phyloP scores from a whole-genome alignment of 2,329 filamentous ascomycete species.

The Tolypocladium nubicola region DNA sequence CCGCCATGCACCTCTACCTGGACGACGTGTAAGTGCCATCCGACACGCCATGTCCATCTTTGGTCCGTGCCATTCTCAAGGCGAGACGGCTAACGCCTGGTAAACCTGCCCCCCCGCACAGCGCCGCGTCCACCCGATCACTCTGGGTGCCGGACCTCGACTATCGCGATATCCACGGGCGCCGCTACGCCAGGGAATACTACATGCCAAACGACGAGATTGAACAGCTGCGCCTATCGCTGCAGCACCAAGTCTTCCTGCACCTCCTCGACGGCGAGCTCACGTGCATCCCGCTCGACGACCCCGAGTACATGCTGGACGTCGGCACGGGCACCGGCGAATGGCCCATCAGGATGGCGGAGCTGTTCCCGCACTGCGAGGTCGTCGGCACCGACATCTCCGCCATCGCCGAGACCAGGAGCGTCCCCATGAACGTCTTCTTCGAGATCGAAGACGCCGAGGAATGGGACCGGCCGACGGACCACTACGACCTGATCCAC shows the following conservation, averaged over 20 bases:
- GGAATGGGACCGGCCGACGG: constrained; percentile 43
- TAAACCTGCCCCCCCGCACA: constrained; percentile 10
- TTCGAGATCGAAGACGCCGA: constrained; percentile 52
- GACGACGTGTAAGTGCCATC: constrained; percentile 27
- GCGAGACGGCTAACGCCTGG: not conserved
- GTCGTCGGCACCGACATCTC: constrained; percentile 50
- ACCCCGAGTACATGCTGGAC: constrained; percentile 37
- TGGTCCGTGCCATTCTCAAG: not conserved
- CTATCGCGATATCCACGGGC: constrained; percentile 48
- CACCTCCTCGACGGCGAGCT: constrained; percentile 35
- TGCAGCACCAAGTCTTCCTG: constrained; percentile 54
- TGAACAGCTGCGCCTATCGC: constrained; percentile 51
- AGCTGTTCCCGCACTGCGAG: constrained; percentile 41
- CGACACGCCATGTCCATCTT: not conserved
- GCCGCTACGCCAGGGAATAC: constrained; percentile 52
- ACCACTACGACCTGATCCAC: constrained; percentile 47
- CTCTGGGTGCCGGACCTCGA: constrained; percentile 40
- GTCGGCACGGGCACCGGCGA: constrained; percentile 48
- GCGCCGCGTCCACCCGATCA: constrained; percentile 36
- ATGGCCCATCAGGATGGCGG: constrained; percentile 41
- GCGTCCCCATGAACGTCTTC: constrained; percentile 46
- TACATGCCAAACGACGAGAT: constrained; percentile 57
- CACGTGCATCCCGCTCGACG: constrained; percentile 29
- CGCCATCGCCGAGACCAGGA: constrained; percentile 43
- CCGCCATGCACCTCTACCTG: constrained; percentile 23